phyloP scores from a whole-genome alignment of 2,329 filamentous ascomycete genomes.

The Cytospora piceicola region DNA sequence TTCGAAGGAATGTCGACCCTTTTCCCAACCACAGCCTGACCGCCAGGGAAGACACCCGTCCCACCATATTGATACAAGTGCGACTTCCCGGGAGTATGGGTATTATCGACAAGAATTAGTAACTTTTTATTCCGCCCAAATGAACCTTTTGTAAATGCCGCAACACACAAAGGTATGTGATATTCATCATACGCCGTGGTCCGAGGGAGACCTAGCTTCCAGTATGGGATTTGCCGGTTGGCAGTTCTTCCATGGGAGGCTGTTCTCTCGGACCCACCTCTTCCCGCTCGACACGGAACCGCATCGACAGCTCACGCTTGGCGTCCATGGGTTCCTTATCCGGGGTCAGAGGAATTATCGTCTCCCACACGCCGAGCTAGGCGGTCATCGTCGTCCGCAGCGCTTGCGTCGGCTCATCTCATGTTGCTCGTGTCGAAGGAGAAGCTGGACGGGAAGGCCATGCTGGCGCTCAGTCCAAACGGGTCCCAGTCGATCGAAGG shows the following conservation, averaged over 20 bases:
- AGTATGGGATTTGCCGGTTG: not conserved
- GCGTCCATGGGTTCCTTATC: not conserved
- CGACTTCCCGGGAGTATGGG: not conserved
- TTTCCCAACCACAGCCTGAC: not conserved
- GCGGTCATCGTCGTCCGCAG: not conserved
- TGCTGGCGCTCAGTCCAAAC: constrained; percentile 89
- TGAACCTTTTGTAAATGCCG: not conserved
- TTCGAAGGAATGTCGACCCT: not conserved
- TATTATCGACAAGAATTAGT: not conserved
- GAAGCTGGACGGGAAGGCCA: constrained; percentile 90
- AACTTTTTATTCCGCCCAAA: not conserved
- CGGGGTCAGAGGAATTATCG: not conserved
- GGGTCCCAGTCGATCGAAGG: constrained; percentile 91
- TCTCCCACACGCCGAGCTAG: not conserved
- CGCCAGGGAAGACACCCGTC: not conserved
- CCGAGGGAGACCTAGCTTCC: not conserved
- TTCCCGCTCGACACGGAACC: not conserved
- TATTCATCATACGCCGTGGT: not conserved
- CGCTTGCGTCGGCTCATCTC: constrained; percentile 38
- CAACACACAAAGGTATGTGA: not conserved
- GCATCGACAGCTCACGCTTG: not conserved
- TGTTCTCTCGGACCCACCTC: not conserved
- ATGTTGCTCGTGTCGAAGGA: constrained; percentile 69
- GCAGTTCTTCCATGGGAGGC: too few species aligned
- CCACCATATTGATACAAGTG: not conserved